These are phyloP conservation scores for Acanthamoeba polyphaga DNA, from an alignment of 208 protist genomes.

Conservation along the genomic window DNA sequence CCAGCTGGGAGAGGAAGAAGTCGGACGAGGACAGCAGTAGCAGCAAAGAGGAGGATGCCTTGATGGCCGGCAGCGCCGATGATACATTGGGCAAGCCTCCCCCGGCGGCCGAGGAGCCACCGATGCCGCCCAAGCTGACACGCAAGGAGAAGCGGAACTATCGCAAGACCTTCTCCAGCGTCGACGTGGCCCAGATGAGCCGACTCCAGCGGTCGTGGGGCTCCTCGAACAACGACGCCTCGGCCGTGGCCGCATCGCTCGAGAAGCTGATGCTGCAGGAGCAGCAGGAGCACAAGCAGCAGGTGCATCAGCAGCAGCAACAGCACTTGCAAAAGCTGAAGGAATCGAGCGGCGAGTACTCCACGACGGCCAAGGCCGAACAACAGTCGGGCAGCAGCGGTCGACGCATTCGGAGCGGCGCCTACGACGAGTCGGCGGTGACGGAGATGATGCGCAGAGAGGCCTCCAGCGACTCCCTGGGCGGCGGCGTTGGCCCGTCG, in stretches of 20 bases:
- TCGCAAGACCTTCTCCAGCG: constrained; percentile 44
- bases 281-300: constrained; percentile 3
- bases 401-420: background rate
- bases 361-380: background rate
- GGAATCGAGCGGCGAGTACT: background rate
- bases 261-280: constrained; percentile 27
- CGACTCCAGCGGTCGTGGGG: background rate
- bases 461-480: background rate
- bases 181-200: constrained; percentile 18
- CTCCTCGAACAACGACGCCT: background rate
- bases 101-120: background rate
- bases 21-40: background rate
- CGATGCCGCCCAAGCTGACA: background rate
- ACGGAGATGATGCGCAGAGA: background rate
- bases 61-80: background rate
- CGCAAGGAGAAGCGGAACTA: constrained; percentile 50
- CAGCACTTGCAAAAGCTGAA: background rate
- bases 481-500: background rate
- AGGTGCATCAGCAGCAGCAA: background rate
- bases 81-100: background rate
- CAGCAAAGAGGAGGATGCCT: background rate
- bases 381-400: background rate
- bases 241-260: background rate
- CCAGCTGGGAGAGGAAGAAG: background rate
- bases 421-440: background rate